Evolutionary conservation across 768 basidiomycete genomes (phyloP).

Genomic region (Lanmaoa pseudosensibilis): DNA sequence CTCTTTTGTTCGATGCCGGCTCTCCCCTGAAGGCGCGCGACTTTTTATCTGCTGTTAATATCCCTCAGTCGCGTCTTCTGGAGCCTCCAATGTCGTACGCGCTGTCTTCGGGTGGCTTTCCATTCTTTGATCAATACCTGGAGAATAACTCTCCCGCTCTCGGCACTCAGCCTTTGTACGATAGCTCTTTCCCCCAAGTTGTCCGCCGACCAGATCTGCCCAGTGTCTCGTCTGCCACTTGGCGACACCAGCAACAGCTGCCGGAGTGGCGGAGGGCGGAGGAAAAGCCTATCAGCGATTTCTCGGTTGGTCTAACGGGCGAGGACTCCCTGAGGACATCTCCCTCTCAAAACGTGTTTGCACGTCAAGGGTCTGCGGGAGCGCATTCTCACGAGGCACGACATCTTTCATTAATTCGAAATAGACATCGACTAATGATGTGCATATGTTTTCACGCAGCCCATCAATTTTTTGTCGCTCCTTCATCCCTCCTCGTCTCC

Average conservation of each 20-base stretch:
- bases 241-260: constrained; percentile 32
- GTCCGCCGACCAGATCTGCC: constrained; percentile 20
- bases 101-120: constrained; percentile 32
- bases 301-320: constrained; percentile 21
- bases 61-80: constrained; percentile 27
- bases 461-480: constrained; percentile 85
- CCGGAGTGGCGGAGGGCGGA: constrained; percentile 47
- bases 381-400: constrained; percentile 54
- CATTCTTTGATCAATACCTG: constrained; percentile 55
- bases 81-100: constrained; percentile 15
- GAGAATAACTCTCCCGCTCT: constrained; percentile 43
- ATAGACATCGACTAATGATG: constrained; percentile 15
- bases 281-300: constrained; percentile 28
- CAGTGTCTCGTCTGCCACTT: constrained; percentile 11
- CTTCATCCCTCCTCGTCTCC: constrained; percentile 84
- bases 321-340: constrained; percentile 34
- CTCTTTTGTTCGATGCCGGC: constrained; percentile 48
- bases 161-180: constrained; percentile 36
- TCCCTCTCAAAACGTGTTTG: constrained; percentile 26
- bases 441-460: constrained; percentile 44
- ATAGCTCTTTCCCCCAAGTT: constrained; percentile 32
- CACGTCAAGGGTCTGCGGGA: constrained; percentile 28
- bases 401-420: constrained; percentile 1
- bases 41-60: constrained; percentile 27
- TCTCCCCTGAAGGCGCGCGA: constrained; percentile 36